phyloP scores from a whole-genome alignment of 495 filamentous ascomycete species.

The Penicillium cataractarum region DNA sequence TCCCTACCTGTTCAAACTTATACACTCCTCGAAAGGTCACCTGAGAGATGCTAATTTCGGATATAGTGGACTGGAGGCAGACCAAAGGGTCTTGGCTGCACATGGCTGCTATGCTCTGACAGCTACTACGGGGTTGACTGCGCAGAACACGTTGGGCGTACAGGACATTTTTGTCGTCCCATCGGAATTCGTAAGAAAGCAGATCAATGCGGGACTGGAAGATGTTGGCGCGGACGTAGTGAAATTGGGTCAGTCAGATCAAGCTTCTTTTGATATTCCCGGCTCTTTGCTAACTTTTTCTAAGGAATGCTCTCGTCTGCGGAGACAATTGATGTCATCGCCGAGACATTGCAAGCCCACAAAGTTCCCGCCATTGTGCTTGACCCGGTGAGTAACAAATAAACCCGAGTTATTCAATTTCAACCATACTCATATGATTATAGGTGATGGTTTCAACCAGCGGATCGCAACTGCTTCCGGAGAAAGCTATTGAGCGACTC shows the following conservation, averaged over 20 bases:
- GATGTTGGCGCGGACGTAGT: constrained; percentile 90
- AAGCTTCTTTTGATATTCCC: not conserved
- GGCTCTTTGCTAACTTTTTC: constrained; percentile 4
- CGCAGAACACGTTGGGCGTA: constrained; percentile 90
- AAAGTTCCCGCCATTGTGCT: constrained; percentile 68
- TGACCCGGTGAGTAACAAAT: constrained; percentile 68
- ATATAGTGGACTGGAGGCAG: constrained; percentile 88
- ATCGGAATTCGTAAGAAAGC: constrained; percentile 74
- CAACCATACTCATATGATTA: constrained; percentile 17
- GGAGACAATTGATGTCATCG: constrained; percentile 74
- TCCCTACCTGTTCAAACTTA: not conserved
- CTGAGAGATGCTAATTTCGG: constrained; percentile 6
- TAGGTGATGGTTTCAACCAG: constrained; percentile 94
- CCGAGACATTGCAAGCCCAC: constrained; percentile 64
- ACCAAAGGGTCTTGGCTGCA: constrained; percentile 91
- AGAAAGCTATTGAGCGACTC: constrained; percentile 66
- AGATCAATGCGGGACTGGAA: constrained; percentile 79
- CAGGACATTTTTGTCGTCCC: constrained; percentile 80
- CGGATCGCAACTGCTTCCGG: constrained; percentile 74
- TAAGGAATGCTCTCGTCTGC: constrained; percentile 89
- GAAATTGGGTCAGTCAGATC: constrained; percentile 71
- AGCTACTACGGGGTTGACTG: constrained; percentile 92
- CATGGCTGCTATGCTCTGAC: constrained; percentile 96
- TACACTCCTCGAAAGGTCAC: not conserved
- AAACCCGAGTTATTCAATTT: not conserved